Evolutionary conservation across 192 early-diverging fungal genomes (phyloP).

Genomic region (Diversispora epigaea): DNA sequence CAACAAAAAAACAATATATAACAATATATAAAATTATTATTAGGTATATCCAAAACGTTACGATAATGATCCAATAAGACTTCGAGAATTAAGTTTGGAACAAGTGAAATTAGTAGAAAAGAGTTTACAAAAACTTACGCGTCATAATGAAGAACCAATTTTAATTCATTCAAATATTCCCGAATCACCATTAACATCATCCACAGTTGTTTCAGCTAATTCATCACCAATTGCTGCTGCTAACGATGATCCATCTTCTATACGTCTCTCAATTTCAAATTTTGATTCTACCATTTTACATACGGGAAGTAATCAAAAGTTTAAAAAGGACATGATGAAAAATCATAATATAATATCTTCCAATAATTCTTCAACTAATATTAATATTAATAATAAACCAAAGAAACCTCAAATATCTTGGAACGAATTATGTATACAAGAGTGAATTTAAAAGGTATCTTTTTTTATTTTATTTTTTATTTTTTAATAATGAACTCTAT

Average conservation of each 20-base stretch:
- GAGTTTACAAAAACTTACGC: constrained; percentile 50
- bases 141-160: constrained; percentile 37
- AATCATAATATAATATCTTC: too few species aligned
- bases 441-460: too few species aligned
- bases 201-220: constrained; percentile 4
- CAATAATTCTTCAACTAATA: neutral
- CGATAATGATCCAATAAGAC: constrained; percentile 47
- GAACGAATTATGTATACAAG: neutral
- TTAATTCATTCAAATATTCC: constrained; percentile 19
- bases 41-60: constrained; percentile 55
- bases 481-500: too few species aligned
- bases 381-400: neutral
- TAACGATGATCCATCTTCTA: neutral
- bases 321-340: too few species aligned
- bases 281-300: neutral
- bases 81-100: constrained; percentile 52
- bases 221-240: neutral
- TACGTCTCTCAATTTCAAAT: neutral
- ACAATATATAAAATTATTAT: neutral
- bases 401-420: neutral
- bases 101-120: constrained; percentile 58
- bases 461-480: too few species aligned
- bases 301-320: neutral
- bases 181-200: constrained; percentile 4
- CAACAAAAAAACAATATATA: constrained; percentile 38